phyloP scores from a whole-genome alignment of 495 filamentous ascomycete species.

The Jackrogersella minutella region DNA sequence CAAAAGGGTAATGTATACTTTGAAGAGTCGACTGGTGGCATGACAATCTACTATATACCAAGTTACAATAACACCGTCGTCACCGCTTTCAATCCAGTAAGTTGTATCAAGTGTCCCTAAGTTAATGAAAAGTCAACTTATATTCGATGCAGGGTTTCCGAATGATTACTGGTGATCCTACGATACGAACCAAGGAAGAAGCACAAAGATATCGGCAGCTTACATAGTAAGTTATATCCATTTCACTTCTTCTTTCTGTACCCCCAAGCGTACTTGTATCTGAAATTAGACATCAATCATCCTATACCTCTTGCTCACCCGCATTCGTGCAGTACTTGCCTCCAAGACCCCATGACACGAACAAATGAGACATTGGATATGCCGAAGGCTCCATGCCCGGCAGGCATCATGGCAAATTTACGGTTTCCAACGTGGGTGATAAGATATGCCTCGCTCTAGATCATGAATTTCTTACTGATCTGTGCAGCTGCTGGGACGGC shows the following conservation, averaged over 20 bases:
- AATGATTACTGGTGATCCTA: slow-evolving; percentile 43
- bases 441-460: background rate
- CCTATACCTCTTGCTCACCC: no score
- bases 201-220: slow-evolving; percentile 44
- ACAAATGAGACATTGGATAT: slow-evolving; percentile 43
- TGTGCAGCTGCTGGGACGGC: slow-evolving; percentile 38
- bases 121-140: background rate
- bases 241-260: background rate
- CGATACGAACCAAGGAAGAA: slow-evolving; percentile 39
- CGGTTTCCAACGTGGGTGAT: slow-evolving; percentile 43
- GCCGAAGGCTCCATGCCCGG: slow-evolving; percentile 39
- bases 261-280: no score
- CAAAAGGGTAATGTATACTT: slow-evolving; percentile 50
- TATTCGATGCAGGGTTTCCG: slow-evolving; percentile 42
- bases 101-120: background rate
- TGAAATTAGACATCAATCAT: no score
- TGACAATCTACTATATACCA: slow-evolving; percentile 53
- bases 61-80: slow-evolving; percentile 46
- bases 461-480: background rate
- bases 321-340: slow-evolving; percentile 32
- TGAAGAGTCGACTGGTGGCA: slow-evolving; percentile 47
- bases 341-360: slow-evolving; percentile 43
- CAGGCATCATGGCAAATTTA: slow-evolving; percentile 52
- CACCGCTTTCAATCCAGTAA: slow-evolving; percentile 48
- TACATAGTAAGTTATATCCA: slow-evolving; percentile 34